These are phyloP conservation scores for Saccharomycopsis malanga DNA, from an alignment of 805 yeast species.

Conservation along the genomic window DNA sequence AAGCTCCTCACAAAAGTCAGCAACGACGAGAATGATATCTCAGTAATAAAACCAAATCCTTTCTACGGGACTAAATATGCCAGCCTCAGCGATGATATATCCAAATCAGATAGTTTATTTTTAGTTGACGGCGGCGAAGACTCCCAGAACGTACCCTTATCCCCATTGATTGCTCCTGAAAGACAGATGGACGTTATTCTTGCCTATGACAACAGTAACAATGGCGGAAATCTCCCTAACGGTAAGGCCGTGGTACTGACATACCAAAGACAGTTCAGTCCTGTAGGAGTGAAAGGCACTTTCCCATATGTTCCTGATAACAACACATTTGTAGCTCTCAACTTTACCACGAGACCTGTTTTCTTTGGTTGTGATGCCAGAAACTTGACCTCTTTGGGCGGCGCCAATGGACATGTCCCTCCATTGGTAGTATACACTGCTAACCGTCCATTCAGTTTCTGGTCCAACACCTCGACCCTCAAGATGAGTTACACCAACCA, in stretches of 20 bases:
- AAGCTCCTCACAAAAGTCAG: conserved; percentile 44
- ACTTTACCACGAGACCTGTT: conserved; percentile 61
- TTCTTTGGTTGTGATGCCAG: conserved; percentile 76
- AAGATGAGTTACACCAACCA: conserved; percentile 53
- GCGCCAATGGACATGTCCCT: conserved; percentile 33
- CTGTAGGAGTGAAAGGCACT: conserved; percentile 46
- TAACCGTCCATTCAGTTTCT: conserved; percentile 57
- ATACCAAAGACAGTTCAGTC: conserved; percentile 20
- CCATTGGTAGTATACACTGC: conserved; percentile 77
- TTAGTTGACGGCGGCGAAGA: conserved; percentile 63
- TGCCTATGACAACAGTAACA: conserved; percentile 44
- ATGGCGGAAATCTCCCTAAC: conserved; percentile 26
- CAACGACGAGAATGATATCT: conserved; percentile 54
- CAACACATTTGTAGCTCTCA: conserved; percentile 49
- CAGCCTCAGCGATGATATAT: conserved; percentile 34
- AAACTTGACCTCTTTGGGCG: conserved; percentile 20
- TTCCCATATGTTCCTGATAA: conserved; percentile 68
- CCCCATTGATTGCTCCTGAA: conserved; percentile 47
- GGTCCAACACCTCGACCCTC: conserved; percentile 68
- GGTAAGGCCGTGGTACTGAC: conserved; percentile 15
- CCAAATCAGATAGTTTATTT: conserved; percentile 23
- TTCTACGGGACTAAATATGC: conserved; percentile 1
- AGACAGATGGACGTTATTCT: conserved; percentile 50
- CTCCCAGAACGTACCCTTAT: conserved; percentile 46
- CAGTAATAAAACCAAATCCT: conserved; percentile 39